These are phyloP conservation scores for Zopfochytrium polystomum DNA, from an alignment of 371 early-diverging fungal genomes.

Conservation along the genomic window DNA sequence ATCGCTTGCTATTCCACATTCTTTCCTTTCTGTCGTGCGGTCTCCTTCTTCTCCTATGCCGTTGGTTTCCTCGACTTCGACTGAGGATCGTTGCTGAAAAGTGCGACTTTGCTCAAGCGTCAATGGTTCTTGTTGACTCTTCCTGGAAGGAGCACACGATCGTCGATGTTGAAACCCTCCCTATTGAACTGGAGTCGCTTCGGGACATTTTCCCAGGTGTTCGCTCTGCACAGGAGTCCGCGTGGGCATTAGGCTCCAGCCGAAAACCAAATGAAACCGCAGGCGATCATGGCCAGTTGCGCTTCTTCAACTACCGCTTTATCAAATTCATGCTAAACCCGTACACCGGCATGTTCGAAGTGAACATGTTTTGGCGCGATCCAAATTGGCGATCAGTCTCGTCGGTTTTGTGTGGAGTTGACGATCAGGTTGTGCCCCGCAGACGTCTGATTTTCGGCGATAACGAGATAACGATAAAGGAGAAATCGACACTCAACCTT, in stretches of 20 bases:
- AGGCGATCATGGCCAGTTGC: conserved; percentile 4
- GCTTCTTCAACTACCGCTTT: conserved; percentile 74
- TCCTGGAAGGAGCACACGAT: conserved; percentile 74
- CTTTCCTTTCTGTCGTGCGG: too few species aligned
- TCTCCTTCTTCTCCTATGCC: conserved; percentile 66
- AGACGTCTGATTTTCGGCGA: conserved; percentile 76
- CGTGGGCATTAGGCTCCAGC: neutral
- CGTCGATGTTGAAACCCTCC: too few species aligned
- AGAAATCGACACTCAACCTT: conserved; percentile 70
- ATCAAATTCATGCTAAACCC: conserved; percentile 84
- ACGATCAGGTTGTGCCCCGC: conserved; percentile 34
- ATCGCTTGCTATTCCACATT: too few species aligned
- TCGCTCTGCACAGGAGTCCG: conserved; percentile 28
- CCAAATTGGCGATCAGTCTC: conserved; percentile 58
- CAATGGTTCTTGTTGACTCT: conserved; percentile 68
- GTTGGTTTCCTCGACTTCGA: conserved; percentile 82
- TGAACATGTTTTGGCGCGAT: conserved; percentile 74
- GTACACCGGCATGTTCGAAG: conserved; percentile 64
- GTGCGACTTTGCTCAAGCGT: conserved; percentile 64
- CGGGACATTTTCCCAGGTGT: conserved; percentile 32
- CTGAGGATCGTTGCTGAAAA: conserved; percentile 59
- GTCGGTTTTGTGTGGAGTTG: conserved; percentile 41
- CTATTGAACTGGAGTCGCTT: conserved; percentile 36
- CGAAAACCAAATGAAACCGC: neutral
- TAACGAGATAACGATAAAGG: conserved; percentile 78